phyloP scores from a whole-genome alignment of 768 basidiomycete genomes.

The Tulasnella sp. region DNA sequence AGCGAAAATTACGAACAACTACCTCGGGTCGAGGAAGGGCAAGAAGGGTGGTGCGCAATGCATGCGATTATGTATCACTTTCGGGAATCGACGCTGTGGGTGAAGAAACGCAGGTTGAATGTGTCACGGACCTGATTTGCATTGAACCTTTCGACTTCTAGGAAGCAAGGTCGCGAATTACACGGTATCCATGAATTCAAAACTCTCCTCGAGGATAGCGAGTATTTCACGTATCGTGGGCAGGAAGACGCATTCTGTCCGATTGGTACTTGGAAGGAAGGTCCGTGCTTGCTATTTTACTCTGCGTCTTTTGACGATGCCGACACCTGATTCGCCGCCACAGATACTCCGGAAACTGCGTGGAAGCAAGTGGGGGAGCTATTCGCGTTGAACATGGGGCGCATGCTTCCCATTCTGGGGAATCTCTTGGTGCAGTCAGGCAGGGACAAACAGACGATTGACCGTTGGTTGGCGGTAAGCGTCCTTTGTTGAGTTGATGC shows the following conservation, averaged over 20 bases:
- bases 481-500: no score
- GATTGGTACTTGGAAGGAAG: background rate
- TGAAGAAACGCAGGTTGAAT: background rate
- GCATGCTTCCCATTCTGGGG: background rate
- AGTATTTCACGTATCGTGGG: background rate
- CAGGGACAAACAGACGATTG: slow-evolving; percentile 8
- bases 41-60: slow-evolving; percentile 23
- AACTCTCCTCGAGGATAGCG: background rate
- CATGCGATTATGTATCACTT: slow-evolving; percentile 4
- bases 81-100: background rate
- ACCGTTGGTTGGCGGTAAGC: slow-evolving; percentile 22
- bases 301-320: background rate
- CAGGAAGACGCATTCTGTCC: background rate
- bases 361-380: background rate
- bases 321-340: background rate
- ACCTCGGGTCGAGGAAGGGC: slow-evolving; percentile 23
- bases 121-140: no score
- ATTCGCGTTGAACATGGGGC: background rate
- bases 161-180: background rate
- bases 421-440: slow-evolving; percentile 7
- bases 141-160: background rate
- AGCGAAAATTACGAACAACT: background rate
- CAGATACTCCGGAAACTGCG: background rate
- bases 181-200: background rate
- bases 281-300: background rate